Percentiles rank a stretch among this genome's conserved stretches.
Evolutionary conservation across 106 monocot genomes (phyloP).

Genomic region (Amphibolis antarctica): DNA sequence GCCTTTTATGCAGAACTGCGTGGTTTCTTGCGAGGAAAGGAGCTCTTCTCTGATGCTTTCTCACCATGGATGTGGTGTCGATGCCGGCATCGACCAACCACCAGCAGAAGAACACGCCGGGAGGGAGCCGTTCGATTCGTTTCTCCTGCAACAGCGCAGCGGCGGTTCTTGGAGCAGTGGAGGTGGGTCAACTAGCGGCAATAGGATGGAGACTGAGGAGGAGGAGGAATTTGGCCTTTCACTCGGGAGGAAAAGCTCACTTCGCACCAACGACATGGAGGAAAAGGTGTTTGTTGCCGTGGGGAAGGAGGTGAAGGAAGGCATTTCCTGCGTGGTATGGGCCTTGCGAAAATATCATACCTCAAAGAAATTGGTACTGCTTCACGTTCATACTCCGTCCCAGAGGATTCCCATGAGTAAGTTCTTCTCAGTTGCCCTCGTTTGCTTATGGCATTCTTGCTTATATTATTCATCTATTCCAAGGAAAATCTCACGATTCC

Average conservation of each 20-base stretch:
- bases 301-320: slow-evolving; percentile 16
- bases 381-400: slow-evolving; percentile 8
- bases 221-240: background rate
- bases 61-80: too few species aligned
- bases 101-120: too few species aligned
- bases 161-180: background rate
- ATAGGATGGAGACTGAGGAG: background rate
- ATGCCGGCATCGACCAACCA: too few species aligned
- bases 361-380: slow-evolving; percentile 1
- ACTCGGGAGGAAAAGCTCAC: background rate
- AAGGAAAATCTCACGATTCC: too few species aligned
- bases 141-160: background rate
- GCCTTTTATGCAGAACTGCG: too few species aligned
- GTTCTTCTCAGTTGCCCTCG: background rate
- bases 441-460: background rate
- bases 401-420: slow-evolving; percentile 4
- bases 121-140: background rate
- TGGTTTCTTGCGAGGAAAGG: too few species aligned
- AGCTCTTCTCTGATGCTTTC: too few species aligned
- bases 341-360: background rate
- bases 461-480: background rate
- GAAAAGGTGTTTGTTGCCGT: slow-evolving; percentile 18
- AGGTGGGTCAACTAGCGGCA: background rate
- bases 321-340: slow-evolving; percentile 5
- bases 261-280: background rate